Evolutionary conservation across 1,284 basidiomycete species (phyloP).

Genomic region (Chalciporus piperatoides): DNA sequence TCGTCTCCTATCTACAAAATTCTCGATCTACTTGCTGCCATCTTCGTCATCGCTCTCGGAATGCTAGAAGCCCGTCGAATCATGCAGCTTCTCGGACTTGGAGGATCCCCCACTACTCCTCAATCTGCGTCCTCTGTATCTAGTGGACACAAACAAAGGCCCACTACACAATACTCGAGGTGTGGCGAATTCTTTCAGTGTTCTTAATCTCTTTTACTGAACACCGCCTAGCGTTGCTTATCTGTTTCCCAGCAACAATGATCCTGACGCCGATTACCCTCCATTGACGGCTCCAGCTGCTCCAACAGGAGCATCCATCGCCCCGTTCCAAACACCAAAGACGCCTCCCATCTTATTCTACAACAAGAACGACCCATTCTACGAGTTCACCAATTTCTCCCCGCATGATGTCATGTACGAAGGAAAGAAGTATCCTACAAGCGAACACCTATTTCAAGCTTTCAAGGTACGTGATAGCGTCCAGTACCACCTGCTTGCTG

Average conservation of each 20-base stretch:
- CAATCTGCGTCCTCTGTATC: constrained; percentile 18
- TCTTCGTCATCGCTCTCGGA: constrained; percentile 25
- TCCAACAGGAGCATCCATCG: constrained; percentile 29
- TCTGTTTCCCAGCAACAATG: constrained; percentile 9
- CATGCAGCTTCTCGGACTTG: constrained; percentile 33
- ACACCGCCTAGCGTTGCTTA: constrained; percentile 12
- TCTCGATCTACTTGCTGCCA: constrained; percentile 24
- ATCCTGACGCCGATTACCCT: constrained; percentile 26
- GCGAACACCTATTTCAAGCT: constrained; percentile 67
- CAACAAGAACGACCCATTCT: constrained; percentile 55
- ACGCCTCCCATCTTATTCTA: constrained; percentile 51
- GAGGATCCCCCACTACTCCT: constrained; percentile 26
- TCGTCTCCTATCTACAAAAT: constrained; percentile 23
- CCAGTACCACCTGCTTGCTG: background rate
- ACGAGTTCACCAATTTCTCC: constrained; percentile 70
- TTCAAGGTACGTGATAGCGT: constrained; percentile 46
- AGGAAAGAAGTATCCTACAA: constrained; percentile 59
- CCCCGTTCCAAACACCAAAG: constrained; percentile 28
- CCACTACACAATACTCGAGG: constrained; percentile 30
- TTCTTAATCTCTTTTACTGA: constrained; percentile 3
- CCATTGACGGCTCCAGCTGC: constrained; percentile 32
- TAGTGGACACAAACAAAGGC: constrained; percentile 21
- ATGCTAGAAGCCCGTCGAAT: constrained; percentile 35
- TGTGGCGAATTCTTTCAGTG: constrained; percentile 4
- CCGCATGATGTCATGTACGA: constrained; percentile 53